Conservation (phyloP, 352 stramenopile genomes). For the Globisporangium echinulatum region DNA sequence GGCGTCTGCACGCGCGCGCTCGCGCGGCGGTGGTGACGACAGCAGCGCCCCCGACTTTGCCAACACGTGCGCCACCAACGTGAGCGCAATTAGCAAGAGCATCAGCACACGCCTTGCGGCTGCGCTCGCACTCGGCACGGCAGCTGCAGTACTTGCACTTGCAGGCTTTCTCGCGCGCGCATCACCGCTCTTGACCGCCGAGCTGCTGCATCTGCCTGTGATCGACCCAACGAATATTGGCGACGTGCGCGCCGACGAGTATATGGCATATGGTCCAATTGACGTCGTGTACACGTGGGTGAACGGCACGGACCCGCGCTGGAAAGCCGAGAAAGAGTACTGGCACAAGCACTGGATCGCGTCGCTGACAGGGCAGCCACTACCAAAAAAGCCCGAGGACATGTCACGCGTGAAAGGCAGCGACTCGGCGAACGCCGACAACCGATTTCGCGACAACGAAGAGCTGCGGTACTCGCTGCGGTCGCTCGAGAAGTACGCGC, state of each 20-base stretch:
- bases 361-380: constrained; percentile 68
- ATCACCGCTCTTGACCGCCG: constrained; percentile 1
- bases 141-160: constrained; percentile 5
- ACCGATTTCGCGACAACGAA: constrained; percentile 93
- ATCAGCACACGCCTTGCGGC: background rate
- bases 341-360: constrained; percentile 88
- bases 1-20: constrained; percentile 14
- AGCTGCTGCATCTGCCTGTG: constrained; percentile 8
- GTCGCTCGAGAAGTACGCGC: constrained; percentile 92
- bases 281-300: constrained; percentile 97
- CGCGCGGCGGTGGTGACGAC: constrained; percentile 1
- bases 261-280: constrained; percentile 78
- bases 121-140: background rate
- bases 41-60: background rate
- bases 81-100: background rate
- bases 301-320: constrained; percentile 91
- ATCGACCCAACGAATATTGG: constrained; percentile 49
- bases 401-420: constrained; percentile 43
- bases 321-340: constrained; percentile 86
- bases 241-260: constrained; percentile 41
- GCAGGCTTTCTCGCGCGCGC: constrained; percentile 6
- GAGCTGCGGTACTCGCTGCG: constrained; percentile 91
- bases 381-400: constrained; percentile 50
- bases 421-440: constrained; percentile 76
- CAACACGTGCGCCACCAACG: too few relatives aligned